Conservation (phyloP, 352 stramenopile genomes). For the Phytophthora megakarya region DNA sequence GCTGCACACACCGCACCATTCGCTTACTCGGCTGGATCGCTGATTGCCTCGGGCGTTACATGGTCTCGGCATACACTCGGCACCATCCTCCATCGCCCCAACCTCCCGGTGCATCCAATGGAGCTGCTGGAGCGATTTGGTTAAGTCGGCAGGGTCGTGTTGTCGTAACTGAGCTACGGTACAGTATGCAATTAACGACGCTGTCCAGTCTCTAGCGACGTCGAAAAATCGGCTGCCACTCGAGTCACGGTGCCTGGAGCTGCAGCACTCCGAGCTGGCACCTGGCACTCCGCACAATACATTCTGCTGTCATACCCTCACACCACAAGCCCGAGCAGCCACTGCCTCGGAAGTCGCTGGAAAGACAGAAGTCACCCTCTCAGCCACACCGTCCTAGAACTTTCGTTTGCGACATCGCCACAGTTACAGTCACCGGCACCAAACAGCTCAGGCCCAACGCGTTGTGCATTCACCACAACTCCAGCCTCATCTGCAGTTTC, state of each 20-base stretch:
- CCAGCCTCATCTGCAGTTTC: slow-evolving; percentile 35
- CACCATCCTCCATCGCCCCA: not conserved
- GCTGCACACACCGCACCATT: not conserved
- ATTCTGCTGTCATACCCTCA: slow-evolving; percentile 19
- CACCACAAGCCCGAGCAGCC: slow-evolving; percentile 7
- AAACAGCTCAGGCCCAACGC: slow-evolving; percentile 7
- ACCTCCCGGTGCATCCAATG: not conserved
- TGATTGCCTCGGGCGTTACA: not conserved
- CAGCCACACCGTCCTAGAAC: not conserved
- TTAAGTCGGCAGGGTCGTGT: slow-evolving; percentile 19
- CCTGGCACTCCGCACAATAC: slow-evolving; percentile 10
- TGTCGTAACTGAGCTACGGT: not conserved
- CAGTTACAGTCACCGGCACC: slow-evolving; percentile 8
- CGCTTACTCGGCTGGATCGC: not conserved
- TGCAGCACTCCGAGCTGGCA: not conserved
- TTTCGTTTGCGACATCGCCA: slow-evolving; percentile 33
- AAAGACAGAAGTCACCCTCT: slow-evolving; percentile 21
- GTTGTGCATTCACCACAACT: not conserved
- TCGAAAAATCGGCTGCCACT: slow-evolving; percentile 26
- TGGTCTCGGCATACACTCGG: not conserved
- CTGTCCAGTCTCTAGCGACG: slow-evolving; percentile 1
- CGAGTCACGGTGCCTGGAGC: slow-evolving; percentile 8
- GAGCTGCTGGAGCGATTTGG: slow-evolving; percentile 21
- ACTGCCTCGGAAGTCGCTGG: slow-evolving; percentile 25
- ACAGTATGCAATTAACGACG: slow-evolving; percentile 16